Evolutionary conservation across 495 filamentous ascomycete genomes (phyloP).

Genomic region (Penicillium angulare): DNA sequence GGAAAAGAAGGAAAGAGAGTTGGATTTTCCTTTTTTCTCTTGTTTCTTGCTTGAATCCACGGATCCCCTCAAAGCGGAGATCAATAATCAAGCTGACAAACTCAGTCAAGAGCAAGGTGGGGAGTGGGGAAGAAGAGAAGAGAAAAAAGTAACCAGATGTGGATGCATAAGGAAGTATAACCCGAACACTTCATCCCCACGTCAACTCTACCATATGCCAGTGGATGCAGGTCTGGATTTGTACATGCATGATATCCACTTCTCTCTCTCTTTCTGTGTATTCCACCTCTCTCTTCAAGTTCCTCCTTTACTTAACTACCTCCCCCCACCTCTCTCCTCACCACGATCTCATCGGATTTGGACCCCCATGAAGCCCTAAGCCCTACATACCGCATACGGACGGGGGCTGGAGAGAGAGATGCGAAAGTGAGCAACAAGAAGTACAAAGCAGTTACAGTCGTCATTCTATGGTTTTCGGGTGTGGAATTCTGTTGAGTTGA

Average conservation of each 20-base stretch:
- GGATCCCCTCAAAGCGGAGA: conserved; percentile 8
- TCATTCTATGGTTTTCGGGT: too few relatives aligned
- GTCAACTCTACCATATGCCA: too few relatives aligned
- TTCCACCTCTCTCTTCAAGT: too few relatives aligned
- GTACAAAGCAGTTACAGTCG: too few relatives aligned
- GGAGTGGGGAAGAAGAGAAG: conserved; percentile 2
- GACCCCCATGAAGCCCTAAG: too few relatives aligned
- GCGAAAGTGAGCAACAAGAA: conserved; percentile 1
- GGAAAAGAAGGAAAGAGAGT: conserved; percentile 3
- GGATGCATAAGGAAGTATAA: conserved; percentile 1
- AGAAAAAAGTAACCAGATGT: too few relatives aligned
- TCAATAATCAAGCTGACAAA: conserved; percentile 32
- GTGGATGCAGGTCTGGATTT: not conserved
- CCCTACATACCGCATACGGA: conserved; percentile 34
- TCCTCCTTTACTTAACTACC: too few relatives aligned
- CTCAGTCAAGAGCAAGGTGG: too few relatives aligned
- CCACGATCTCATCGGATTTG: too few relatives aligned
- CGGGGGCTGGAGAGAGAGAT: conserved; percentile 6
- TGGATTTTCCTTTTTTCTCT: not conserved
- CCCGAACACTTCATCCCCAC: conserved; percentile 4
- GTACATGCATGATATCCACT: too few relatives aligned
- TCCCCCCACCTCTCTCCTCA: too few relatives aligned
- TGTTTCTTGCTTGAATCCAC: conserved; percentile 1
- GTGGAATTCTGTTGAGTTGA: conserved; percentile 13
- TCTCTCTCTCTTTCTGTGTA: too few relatives aligned